A percentile compares a stretch with the other conserved stretches of the same genome.
These are phyloP conservation scores for Musa schizocarpa DNA, from an alignment of 176 grass and related monocot genomes.

Conservation along the genomic window DNA sequence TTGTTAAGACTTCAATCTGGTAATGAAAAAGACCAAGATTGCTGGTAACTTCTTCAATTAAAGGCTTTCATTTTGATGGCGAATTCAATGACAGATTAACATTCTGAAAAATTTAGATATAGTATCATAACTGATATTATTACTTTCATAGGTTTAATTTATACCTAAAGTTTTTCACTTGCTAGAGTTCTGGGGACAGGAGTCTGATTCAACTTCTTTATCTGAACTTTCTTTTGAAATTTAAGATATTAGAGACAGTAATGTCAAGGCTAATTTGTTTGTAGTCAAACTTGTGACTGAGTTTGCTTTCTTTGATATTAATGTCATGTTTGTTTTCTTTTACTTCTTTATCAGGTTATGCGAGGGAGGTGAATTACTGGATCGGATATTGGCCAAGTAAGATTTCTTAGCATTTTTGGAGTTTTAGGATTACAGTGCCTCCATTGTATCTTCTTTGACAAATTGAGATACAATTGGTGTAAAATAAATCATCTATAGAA, in stretches of 20 bases:
- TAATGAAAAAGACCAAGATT: no score
- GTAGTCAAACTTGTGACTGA: background rate
- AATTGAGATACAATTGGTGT: background rate
- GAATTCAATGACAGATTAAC: background rate
- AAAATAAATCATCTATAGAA: background rate
- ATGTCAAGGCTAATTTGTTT: background rate
- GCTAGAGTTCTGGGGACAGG: no score
- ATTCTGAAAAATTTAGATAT: no score
- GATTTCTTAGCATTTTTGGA: constrained; percentile 4
- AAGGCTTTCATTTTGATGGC: background rate
- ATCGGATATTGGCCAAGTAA: constrained; percentile 92
- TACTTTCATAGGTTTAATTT: no score
- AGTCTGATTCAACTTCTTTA: no score
- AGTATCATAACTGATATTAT: no score
- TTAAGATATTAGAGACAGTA: background rate
- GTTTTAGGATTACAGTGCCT: constrained; percentile 4
- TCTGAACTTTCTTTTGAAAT: background rate
- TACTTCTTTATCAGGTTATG: constrained; percentile 71
- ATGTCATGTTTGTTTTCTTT: background rate
- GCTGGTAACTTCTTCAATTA: no score
- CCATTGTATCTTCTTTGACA: background rate
- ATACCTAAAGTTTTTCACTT: no score
- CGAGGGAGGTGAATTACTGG: constrained; percentile 91
- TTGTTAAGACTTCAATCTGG: no score
- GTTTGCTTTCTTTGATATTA: background rate